These are phyloP conservation scores for Haplographium delicatum DNA, from an alignment of 495 filamentous ascomycete genomes.

Conservation along the genomic window DNA sequence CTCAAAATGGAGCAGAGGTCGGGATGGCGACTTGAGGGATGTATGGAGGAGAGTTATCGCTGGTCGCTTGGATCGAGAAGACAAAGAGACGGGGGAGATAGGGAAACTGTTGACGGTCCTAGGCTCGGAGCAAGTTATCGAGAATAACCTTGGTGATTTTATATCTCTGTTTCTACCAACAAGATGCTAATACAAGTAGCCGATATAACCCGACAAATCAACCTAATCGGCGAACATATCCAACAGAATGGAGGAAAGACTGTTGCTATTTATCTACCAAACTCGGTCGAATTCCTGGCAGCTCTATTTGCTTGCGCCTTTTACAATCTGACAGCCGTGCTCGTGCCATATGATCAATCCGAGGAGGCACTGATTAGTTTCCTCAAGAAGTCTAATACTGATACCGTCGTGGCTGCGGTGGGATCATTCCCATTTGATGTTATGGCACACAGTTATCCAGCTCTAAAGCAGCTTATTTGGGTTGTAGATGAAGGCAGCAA, in stretches of 20 bases:
- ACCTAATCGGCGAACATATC: slow-evolving; percentile 75
- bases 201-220: slow-evolving; percentile 78
- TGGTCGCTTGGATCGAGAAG: slow-evolving; percentile 56
- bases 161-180: neutral
- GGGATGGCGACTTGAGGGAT: slow-evolving; percentile 87
- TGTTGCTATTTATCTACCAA: slow-evolving; percentile 87
- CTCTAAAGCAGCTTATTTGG: slow-evolving; percentile 79
- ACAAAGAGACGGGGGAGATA: slow-evolving; percentile 51
- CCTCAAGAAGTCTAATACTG: slow-evolving; percentile 63
- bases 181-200: slow-evolving; percentile 29
- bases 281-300: slow-evolving; percentile 83
- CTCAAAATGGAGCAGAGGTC: slow-evolving; percentile 74
- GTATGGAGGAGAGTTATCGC: slow-evolving; percentile 76
- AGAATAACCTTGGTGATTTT: slow-evolving; percentile 56
- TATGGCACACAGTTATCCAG: slow-evolving; percentile 59
- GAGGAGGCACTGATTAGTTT: slow-evolving; percentile 60
- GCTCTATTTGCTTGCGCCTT: slow-evolving; percentile 64
- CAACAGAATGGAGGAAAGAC: slow-evolving; percentile 61
- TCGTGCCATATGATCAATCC: slow-evolving; percentile 77
- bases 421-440: slow-evolving; percentile 80
- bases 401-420: slow-evolving; percentile 77
- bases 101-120: slow-evolving; percentile 78
- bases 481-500: slow-evolving; percentile 86
- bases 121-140: slow-evolving; percentile 65
- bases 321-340: slow-evolving; percentile 70